These are phyloP conservation scores for Podaxis carcinomalis DNA, from an alignment of 768 basidiomycete species.

Conservation along the genomic window DNA sequence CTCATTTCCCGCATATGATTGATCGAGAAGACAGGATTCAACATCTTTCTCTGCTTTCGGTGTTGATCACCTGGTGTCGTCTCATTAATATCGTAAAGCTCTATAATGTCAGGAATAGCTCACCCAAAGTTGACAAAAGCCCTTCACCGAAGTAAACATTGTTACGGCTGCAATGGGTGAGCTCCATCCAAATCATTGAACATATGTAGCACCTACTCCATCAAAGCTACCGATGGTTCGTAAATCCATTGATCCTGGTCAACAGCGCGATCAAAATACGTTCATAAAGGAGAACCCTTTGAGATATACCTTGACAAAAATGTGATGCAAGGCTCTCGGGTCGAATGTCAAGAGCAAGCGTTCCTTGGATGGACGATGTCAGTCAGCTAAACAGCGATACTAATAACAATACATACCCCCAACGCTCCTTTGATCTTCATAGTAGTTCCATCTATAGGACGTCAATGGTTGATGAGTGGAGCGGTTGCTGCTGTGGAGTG, in stretches of 20 bases:
- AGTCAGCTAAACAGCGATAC: neutral
- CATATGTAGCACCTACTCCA: conserved; percentile 18
- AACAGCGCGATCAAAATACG: neutral
- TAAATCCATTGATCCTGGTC: conserved; percentile 28
- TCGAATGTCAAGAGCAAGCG: conserved; percentile 37
- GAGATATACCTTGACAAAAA: conserved; percentile 36
- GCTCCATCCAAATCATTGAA: conserved; percentile 7
- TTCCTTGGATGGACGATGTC: conserved; percentile 17
- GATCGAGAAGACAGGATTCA: conserved; percentile 41
- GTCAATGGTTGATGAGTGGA: neutral
- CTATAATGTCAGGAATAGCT: neutral
- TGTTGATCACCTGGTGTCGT: conserved; percentile 32
- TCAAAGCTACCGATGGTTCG: conserved; percentile 23
- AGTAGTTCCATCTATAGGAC: conserved; percentile 27
- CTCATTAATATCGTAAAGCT: neutral
- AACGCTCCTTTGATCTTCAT: conserved; percentile 29
- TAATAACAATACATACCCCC: conserved; percentile 24
- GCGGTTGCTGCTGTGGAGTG: too few species aligned
- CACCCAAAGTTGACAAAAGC: conserved; percentile 19
- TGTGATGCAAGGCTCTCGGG: conserved; percentile 41
- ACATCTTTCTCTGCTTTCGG: conserved; percentile 36
- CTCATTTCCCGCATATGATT: conserved; percentile 35
- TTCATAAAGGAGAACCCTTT: neutral
- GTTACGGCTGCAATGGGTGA: conserved; percentile 13
- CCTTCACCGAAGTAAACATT: conserved; percentile 17